Base-by-base conservation (phyloP, 129 eudicot species). In the Glebionis coronaria region DNA sequence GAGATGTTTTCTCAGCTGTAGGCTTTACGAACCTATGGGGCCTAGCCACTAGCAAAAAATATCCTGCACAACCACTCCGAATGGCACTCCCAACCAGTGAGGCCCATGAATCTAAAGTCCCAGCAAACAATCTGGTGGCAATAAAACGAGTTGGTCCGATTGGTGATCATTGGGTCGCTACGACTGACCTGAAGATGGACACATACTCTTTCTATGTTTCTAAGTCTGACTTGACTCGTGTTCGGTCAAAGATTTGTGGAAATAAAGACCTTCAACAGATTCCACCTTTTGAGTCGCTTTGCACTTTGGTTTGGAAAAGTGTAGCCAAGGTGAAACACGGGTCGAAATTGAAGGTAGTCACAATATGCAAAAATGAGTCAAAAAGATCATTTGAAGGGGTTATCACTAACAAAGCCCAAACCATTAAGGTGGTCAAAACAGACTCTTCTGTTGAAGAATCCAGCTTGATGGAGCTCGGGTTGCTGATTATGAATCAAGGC, bases 111-210 rank as follows among this genome's bases (percentile, higher is more conserved):
- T 47, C 74, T 3, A 11, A 51, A 49, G 76, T 46, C 79, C 76
- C 49, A 51, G 15, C 13, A 31, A 25, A 44, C 1, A 83, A 81
- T 14, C 81, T 86, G 5, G 63, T 80, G 54, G 42, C 92, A 3
- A 3, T 87, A 10, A 82, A 77, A 65, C 53, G 80, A 79, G 92
- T 90, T 14, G 88, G 73, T 71, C 95, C 93, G 19, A 84, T 90
- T 50, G 93, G 80, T 10, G 90, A 87, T 56, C 76, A 82, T 28
- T 90, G 97, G 97, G 28, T 61, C 21, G 25, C 61, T 38, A 0
- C 45, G 0, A 58, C 54, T 29, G 67, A 51, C 21, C 56, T 23
- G 1, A 76, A 79, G 23, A 80, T 80, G 85, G 80, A 13, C 47
- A 49, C 84, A 0, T 79, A 47, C 69, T 79, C 85, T 14, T 74